Evolutionary conservation across 306 rosid genomes (phyloP).

Genomic region (Cucumis sativus): Cucumber_9930_V3 NC_026657.2:3409001-3409500

Average conservation of each 20-base stretch:
- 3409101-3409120: conserved; percentile 10
- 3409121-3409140: conserved; percentile 29
- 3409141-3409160: conserved; percentile 35
- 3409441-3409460: no score
- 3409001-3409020: conserved; percentile 20
- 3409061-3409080: conserved; percentile 36
- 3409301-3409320: conserved; percentile 23
- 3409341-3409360: no score
- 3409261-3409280: conserved; percentile 23
- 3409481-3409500: no score
- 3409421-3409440: no score
- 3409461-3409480: no score
- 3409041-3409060: conserved; percentile 32
- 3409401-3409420: no score
- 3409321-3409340: conserved; percentile 18
- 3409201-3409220: conserved; percentile 41
- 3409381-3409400: no score
- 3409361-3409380: no score
- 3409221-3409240: conserved; percentile 9
- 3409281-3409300: conserved; percentile 33
- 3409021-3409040: conserved; percentile 34
- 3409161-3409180: conserved; percentile 22
- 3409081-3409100: conserved; percentile 36
- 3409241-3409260: conserved; percentile 20
- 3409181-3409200: conserved; percentile 21